Percentiles rank a stretch among this genome's conserved stretches.
Evolutionary conservation across 2,329 filamentous ascomycete genomes (phyloP).

Genomic region (Kalmusia sp.): DNA sequence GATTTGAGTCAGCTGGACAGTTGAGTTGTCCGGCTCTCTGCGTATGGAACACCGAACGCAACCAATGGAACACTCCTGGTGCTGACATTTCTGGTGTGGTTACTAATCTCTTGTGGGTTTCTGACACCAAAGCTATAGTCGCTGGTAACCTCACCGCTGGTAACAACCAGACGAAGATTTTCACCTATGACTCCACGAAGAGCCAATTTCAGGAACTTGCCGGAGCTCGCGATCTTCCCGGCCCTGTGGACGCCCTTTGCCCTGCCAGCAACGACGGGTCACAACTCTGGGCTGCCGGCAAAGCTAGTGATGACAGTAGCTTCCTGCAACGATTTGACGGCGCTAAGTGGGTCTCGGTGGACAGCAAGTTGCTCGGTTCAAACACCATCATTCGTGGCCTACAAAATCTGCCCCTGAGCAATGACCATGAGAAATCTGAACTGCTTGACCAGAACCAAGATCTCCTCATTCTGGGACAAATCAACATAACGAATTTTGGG

Average conservation of each 20-base stretch:
- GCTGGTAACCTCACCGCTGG: slow-evolving; percentile 78
- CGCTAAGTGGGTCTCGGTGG: slow-evolving; percentile 71
- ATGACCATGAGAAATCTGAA: slow-evolving; percentile 69
- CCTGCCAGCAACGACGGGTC: slow-evolving; percentile 74
- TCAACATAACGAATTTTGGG: slow-evolving; percentile 78
- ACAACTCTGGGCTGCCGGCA: slow-evolving; percentile 84
- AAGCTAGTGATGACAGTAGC: slow-evolving; percentile 68
- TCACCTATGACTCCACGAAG: slow-evolving; percentile 73
- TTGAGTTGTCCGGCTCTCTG: slow-evolving; percentile 85
- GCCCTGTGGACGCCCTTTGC: slow-evolving; percentile 78
- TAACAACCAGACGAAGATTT: slow-evolving; percentile 70
- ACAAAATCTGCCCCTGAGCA: slow-evolving; percentile 77
- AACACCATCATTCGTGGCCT: slow-evolving; percentile 77
- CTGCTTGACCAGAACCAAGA: slow-evolving; percentile 72
- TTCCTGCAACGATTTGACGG: slow-evolving; percentile 87
- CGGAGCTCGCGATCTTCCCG: slow-evolving; percentile 72
- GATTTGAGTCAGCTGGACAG: slow-evolving; percentile 82
- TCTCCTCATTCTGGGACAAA: slow-evolving; percentile 83
- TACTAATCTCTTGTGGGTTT: slow-evolving; percentile 77
- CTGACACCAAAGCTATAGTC: slow-evolving; percentile 73
- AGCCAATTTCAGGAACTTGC: slow-evolving; percentile 71
- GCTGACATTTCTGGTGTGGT: slow-evolving; percentile 74
- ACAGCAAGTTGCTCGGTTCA: slow-evolving; percentile 61
- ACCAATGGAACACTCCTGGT: slow-evolving; percentile 83
- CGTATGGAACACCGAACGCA: slow-evolving; percentile 72